Evolutionary conservation across 2,329 filamentous ascomycete species (phyloP).

Genomic region (Sporothrix brunneoviolacea): DNA sequence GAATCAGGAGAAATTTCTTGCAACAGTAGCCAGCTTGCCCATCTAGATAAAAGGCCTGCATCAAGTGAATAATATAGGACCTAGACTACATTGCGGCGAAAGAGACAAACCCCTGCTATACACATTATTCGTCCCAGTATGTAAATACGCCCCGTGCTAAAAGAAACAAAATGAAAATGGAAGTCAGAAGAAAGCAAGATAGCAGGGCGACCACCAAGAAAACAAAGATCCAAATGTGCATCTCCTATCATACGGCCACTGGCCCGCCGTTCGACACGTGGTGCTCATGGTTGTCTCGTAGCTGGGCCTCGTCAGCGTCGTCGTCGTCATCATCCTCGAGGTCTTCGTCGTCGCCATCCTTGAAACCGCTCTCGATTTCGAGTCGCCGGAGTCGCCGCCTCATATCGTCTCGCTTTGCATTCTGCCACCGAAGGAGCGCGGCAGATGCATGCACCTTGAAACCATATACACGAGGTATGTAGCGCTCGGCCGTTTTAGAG

Average conservation of each 20-base stretch:
- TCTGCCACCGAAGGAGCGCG: constrained; percentile 86
- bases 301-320: constrained; percentile 37
- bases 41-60: too few species aligned
- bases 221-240: too few species aligned
- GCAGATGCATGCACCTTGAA: constrained; percentile 92
- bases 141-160: too few species aligned
- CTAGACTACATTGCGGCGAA: too few species aligned
- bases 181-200: too few species aligned
- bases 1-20: too few species aligned
- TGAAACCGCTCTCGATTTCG: constrained; percentile 73
- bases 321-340: constrained; percentile 54
- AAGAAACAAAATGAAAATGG: too few species aligned
- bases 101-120: too few species aligned
- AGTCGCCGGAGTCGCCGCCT: constrained; percentile 64
- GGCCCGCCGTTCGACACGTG: background rate
- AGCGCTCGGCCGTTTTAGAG: constrained; percentile 75
- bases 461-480: constrained; percentile 83
- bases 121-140: too few species aligned
- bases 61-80: too few species aligned
- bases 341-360: constrained; percentile 56
- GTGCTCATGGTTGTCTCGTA: constrained; percentile 2
- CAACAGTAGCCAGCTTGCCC: too few species aligned
- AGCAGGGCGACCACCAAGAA: too few species aligned
- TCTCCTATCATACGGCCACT: background rate
- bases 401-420: constrained; percentile 73